These are phyloP conservation scores for Stylonectria norvegica DNA, from an alignment of 2,329 filamentous ascomycete genomes.

Conservation along the genomic window DNA sequence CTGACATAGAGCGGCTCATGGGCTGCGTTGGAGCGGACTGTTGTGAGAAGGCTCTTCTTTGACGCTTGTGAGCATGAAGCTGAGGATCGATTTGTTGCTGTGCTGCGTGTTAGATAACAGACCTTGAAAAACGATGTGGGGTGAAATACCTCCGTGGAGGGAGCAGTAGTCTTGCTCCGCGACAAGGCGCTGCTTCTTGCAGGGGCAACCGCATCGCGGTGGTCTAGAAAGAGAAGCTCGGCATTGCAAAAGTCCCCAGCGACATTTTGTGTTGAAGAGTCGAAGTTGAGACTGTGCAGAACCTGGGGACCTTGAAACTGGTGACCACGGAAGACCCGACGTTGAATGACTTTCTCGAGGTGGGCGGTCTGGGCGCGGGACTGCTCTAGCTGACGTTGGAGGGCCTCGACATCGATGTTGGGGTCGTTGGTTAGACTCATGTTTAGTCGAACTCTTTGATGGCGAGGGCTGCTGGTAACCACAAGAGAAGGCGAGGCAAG, in stretches of 20 bases:
- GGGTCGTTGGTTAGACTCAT: slow-evolving; percentile 23
- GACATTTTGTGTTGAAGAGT: slow-evolving; percentile 18
- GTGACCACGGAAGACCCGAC: no score
- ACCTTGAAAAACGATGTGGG: no score
- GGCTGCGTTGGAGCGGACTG: slow-evolving; percentile 31
- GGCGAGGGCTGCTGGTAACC: not conserved
- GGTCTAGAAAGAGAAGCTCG: slow-evolving; percentile 15
- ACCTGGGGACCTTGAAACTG: no score
- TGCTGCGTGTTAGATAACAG: no score
- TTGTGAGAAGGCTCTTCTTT: slow-evolving; percentile 27
- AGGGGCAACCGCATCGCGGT: slow-evolving; percentile 18
- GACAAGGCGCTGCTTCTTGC: slow-evolving; percentile 21
- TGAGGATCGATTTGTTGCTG: no score
- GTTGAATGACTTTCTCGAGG: slow-evolving; percentile 23
- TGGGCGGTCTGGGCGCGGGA: slow-evolving; percentile 19
- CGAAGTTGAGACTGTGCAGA: no score
- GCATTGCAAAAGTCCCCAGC: slow-evolving; percentile 15
- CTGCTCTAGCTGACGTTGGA: slow-evolving; percentile 26
- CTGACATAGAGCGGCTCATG: slow-evolving; percentile 46
- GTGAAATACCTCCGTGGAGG: no score
- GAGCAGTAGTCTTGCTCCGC: slow-evolving; percentile 30
- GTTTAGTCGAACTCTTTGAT: slow-evolving; percentile 2
- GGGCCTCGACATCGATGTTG: slow-evolving; percentile 22
- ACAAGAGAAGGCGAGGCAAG: not conserved
- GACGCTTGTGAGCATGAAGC: slow-evolving; percentile 17